Evolutionary conservation across 1,139 yeast species (phyloP), one percentile per base, ranked within the genome.

Genomic region (Zygosaccharomyces pseudobailii): DNA sequence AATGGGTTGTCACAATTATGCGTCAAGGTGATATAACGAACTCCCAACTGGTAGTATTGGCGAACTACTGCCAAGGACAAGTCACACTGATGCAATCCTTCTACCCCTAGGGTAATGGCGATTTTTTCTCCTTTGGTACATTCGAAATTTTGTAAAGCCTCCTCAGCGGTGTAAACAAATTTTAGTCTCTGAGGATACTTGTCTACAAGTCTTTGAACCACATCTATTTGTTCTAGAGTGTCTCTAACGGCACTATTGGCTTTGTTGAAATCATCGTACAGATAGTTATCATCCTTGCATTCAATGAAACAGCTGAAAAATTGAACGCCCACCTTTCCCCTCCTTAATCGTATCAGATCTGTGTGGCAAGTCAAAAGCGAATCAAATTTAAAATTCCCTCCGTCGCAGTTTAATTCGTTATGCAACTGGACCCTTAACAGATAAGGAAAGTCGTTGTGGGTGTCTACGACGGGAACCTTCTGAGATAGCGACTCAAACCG

Each of bases 1-100:
- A 74, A 77, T 1, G 80, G 79, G 49, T 77, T 77, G 55, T 76
- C 80, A 59, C 81, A 75, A 54, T 76, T 76, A 51, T 76, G 81
- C 2, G 80, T 76, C 43, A 77, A 56, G 0, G 81, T 77, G 39
- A 74, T 73, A 55, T 77, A 77, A 40, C 80, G 61, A 10, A 76
- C 78, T 5, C 81, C 81, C 22, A 77, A 57, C 7, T 72, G 76
- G 48, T 57, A 69, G 54, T 73, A 77, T 52, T 69, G 72, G 54
- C 81, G 66, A 30, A 77, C 63, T n/a, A 75, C 76, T 5, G 71
- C 78, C 19, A 76, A 55, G 0, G 80, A 74, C 6, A 71, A 54
- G 55, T 75, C 82, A 23, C 72, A 70, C 55, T 76, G 80, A 56
- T 77, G 81, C 24, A 75, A 60, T 5, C 81, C 81, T 60, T 77